phyloP scores from a whole-genome alignment of 2,329 filamentous ascomycete genomes.

The Hypoxylon sp. region DNA sequence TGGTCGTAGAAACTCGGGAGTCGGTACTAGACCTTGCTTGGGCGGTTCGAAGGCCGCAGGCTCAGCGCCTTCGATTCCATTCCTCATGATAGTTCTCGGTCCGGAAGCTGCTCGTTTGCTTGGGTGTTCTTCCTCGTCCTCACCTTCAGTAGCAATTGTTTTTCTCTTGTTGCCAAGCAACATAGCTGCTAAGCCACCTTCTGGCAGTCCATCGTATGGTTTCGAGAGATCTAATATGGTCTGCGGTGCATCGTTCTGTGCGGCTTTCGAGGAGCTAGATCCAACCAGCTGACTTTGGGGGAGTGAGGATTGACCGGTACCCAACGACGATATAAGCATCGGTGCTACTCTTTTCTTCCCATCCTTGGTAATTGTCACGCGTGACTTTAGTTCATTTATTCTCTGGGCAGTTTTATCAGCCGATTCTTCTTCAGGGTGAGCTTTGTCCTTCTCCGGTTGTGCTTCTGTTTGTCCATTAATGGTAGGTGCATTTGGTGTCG shows the following conservation, averaged over 20 bases:
- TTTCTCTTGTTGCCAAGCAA: slow-evolving; percentile 95
- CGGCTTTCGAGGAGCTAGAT: slow-evolving; percentile 72
- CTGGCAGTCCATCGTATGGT: slow-evolving; percentile 92
- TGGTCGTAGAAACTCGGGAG: slow-evolving; percentile 87
- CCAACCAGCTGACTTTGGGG: slow-evolving; percentile 91
- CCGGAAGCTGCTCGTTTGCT: slow-evolving; percentile 72
- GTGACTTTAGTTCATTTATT: slow-evolving; percentile 79
- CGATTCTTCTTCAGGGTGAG: slow-evolving; percentile 59
- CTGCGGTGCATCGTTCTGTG: slow-evolving; percentile 80
- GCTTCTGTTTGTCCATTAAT: slow-evolving; percentile 53
- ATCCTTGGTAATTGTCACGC: slow-evolving; percentile 95
- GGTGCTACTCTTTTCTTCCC: slow-evolving; percentile 97
- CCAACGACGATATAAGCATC: slow-evolving; percentile 89
- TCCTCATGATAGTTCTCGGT: slow-evolving; percentile 79
- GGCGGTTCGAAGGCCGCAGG: slow-evolving; percentile 75
- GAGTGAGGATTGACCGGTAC: slow-evolving; percentile 86
- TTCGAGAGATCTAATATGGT: slow-evolving; percentile 91
- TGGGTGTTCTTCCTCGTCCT: slow-evolving; percentile 75
- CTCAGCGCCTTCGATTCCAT: slow-evolving; percentile 82
- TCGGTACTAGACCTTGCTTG: slow-evolving; percentile 72
- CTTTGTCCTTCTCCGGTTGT: slow-evolving; percentile 56
- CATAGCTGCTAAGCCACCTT: slow-evolving; percentile 87
- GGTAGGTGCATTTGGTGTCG: slow-evolving; percentile 55
- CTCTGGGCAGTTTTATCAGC: slow-evolving; percentile 67
- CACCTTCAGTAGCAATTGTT: slow-evolving; percentile 77